phyloP scores from a whole-genome alignment of 2,329 filamentous ascomycete species.

The Fusarium sarcochroum region DNA sequence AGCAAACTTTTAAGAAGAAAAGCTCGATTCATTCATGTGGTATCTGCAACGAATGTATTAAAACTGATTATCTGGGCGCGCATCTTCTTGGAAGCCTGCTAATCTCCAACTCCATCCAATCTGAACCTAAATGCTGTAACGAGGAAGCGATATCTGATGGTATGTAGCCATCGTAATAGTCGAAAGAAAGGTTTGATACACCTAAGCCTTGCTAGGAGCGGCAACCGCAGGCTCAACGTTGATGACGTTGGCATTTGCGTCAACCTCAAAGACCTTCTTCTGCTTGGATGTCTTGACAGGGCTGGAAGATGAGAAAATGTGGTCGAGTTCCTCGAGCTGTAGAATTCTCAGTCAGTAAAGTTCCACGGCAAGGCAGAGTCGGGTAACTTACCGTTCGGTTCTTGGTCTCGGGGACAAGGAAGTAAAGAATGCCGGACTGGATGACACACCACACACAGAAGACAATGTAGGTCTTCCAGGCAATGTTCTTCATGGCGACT shows the following conservation, averaged over 20 bases:
- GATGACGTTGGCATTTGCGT: conserved; percentile 35
- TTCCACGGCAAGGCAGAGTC: rapidly evolving
- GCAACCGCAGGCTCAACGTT: conserved; percentile 32
- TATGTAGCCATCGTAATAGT: not conserved
- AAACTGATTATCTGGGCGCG: conserved; percentile 2
- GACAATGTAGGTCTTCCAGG: conserved; percentile 68
- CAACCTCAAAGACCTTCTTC: conserved; percentile 42
- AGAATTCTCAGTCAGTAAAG: not conserved
- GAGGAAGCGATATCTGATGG: not conserved
- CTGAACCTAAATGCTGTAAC: not conserved
- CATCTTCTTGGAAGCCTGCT: not conserved
- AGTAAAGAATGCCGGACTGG: conserved; percentile 60
- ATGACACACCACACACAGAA: conserved; percentile 62
- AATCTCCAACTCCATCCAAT: conserved; percentile 2
- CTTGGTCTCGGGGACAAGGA: conserved; percentile 66
- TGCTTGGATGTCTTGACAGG: conserved; percentile 42
- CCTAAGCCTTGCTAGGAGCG: conserved; percentile 8
- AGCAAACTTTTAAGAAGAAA: too few relatives aligned
- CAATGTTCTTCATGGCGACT: conserved; percentile 63
- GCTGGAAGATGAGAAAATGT: conserved; percentile 40
- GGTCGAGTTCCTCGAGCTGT: conserved; percentile 46
- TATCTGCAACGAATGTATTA: conserved; percentile 17
- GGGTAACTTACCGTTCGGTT: conserved; percentile 56
- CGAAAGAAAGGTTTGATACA: rapidly evolving
- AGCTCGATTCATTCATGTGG: too few relatives aligned